Conservation (phyloP, 495 filamentous ascomycete genomes). For the Lasiosphaeriaceae sp. region DNA sequence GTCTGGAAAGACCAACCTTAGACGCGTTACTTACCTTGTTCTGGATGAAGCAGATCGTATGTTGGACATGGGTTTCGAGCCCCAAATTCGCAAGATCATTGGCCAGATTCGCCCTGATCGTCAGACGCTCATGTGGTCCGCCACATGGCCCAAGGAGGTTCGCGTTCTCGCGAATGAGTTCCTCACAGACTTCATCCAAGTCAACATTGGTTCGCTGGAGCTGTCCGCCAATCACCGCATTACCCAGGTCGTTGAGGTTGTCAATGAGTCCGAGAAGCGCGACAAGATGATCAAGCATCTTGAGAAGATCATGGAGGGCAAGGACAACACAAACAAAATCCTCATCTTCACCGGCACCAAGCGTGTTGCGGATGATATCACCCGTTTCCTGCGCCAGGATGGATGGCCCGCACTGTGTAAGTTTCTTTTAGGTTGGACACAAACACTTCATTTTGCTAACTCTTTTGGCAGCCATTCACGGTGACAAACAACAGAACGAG, state of each 20-base stretch:
- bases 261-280: constrained; percentile 95
- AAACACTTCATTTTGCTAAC: constrained; percentile 41
- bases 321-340: constrained; percentile 71
- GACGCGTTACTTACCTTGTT: constrained; percentile 92
- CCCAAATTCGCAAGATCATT: constrained; percentile 91
- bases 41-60: constrained; percentile 88
- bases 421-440: constrained; percentile 26
- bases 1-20: constrained; percentile 94
- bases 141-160: constrained; percentile 99
- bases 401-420: constrained; percentile 97
- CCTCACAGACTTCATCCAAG: constrained; percentile 94
- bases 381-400: constrained; percentile 96
- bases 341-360: constrained; percentile 98
- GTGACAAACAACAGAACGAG: constrained; percentile 99
- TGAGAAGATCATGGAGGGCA: constrained; percentile 96
- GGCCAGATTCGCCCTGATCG: constrained; percentile 96
- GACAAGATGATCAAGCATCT: constrained; percentile 96
- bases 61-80: constrained; percentile 90
- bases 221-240: constrained; percentile 98
- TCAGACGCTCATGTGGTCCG: constrained; percentile 99
- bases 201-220: constrained; percentile 97
- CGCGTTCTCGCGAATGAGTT: constrained; percentile 93
- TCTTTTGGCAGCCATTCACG: constrained; percentile 73
- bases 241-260: constrained; percentile 93
- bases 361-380: constrained; percentile 97